phyloP scores from a whole-genome alignment of 2,329 filamentous ascomycete species.

The Sclerotinia glacialis region DNA sequence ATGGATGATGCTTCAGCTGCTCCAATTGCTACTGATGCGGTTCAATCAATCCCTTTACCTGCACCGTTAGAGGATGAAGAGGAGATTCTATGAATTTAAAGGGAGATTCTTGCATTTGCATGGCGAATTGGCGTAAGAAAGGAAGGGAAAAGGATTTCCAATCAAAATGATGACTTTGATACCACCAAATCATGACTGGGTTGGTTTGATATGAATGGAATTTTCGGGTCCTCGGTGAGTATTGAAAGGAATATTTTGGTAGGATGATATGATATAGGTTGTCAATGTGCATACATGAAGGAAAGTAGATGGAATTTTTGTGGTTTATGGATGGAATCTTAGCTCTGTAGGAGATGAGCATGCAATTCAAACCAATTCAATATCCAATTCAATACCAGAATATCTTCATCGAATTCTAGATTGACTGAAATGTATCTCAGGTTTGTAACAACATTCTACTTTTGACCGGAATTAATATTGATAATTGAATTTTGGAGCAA shows the following conservation, averaged over 20 bases:
- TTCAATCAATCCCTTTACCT: conserved; percentile 21
- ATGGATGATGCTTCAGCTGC: conserved; percentile 21
- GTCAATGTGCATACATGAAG: neutral
- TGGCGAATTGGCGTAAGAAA: conserved; percentile 28
- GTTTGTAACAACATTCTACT: neutral
- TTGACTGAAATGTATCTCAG: neutral
- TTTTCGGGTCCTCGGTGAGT: neutral
- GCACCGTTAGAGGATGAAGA: conserved; percentile 31
- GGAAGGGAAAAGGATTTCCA: neutral
- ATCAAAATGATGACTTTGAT: conserved; percentile 25
- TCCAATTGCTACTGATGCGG: conserved; percentile 12
- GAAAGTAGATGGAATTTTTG: neutral
- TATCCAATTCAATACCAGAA: no score
- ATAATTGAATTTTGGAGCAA: neutral
- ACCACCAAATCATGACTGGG: conserved; percentile 26
- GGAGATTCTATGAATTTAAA: conserved; percentile 29
- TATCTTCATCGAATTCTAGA: neutral
- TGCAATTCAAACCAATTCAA: no score
- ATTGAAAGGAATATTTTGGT: neutral
- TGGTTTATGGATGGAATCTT: neutral
- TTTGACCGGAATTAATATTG: neutral
- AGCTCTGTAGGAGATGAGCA: neutral
- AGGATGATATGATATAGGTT: neutral
- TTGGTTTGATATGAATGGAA: neutral
- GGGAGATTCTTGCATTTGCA: conserved; percentile 25